Base-by-base conservation (phyloP, 106 monocot genomes). In the Acanthochlamys bracteata region DNA sequence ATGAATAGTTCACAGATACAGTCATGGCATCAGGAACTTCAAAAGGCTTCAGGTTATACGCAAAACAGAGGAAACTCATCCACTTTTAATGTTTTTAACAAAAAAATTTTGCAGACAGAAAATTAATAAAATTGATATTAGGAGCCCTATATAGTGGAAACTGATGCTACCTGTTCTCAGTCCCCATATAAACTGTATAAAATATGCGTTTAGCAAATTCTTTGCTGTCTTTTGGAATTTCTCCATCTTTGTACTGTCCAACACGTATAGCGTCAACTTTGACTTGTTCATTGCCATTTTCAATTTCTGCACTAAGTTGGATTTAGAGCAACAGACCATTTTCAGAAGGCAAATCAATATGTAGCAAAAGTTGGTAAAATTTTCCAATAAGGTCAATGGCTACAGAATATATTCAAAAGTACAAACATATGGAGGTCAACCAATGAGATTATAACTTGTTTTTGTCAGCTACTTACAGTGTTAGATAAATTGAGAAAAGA, bases 171-270 rank as follows among this genome's bases (percentile, higher is more conserved):
- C 98, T 98, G 63, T 98, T 98, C 73, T 92, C 92, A 69, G 85
- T 92, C 55, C 98, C 98, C 98, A 98, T 98, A 66, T 81, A 98
- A 45, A 98, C 92, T 53, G 92, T 98, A 65, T 92, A 98, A 69
- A 92, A 92, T 67, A 98, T 79, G 57, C 98, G 77, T 59, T 68
- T 85, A 1, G 92, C 88, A 76, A 98, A 86, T 75, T 98, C 98
- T 76, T 82, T 80, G 69, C 88, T 83, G 57, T 85, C 69, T 41
- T 71, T 83, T 47, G 98, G 98, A 55, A 83, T 74, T 64, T 98
- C 92, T 17, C 92, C 98, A 79, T 86, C 78, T 75, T 74, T 98
- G 69, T 98, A 98, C 17, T 89, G 82, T 39, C 98, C 98, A 76
- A 98, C 88, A 26, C 98, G 75, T 40, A 98, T 71, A 25, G 98